Evolutionary conservation across 1,284 basidiomycete species (phyloP).

Genomic region (Fomes fomentarius): DNA sequence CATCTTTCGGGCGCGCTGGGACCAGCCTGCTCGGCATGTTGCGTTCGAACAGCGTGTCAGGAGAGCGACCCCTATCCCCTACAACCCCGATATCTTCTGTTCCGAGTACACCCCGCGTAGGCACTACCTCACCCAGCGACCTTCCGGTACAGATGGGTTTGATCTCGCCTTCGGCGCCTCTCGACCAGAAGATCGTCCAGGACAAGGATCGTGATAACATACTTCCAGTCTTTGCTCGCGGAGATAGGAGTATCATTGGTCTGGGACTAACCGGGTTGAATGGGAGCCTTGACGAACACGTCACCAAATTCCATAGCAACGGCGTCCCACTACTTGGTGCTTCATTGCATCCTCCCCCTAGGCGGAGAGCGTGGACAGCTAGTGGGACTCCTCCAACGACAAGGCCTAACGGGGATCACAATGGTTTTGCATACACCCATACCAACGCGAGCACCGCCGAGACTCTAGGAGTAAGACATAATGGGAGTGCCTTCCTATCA

Average conservation of each 20-base stretch:
- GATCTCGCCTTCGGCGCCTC: constrained; percentile 16
- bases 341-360: constrained; percentile 67
- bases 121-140: constrained; percentile 17
- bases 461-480: constrained; percentile 37
- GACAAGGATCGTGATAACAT: constrained; percentile 40
- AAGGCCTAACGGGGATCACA: constrained; percentile 20
- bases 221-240: constrained; percentile 21
- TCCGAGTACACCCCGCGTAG: constrained; percentile 24
- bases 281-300: constrained; percentile 12
- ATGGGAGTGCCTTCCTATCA: constrained; percentile 23
- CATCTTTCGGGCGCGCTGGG: constrained; percentile 58
- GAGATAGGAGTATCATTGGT: constrained; percentile 19
- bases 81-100: constrained; percentile 25
- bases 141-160: constrained; percentile 25
- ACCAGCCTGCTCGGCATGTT: constrained; percentile 57
- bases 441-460: constrained; percentile 39
- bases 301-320: constrained; percentile 13
- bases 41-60: constrained; percentile 39
- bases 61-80: constrained; percentile 29
- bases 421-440: constrained; percentile 33
- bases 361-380: constrained; percentile 52
- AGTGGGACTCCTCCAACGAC: constrained; percentile 26
- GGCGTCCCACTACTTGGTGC: constrained; percentile 23
- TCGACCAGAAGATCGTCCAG: constrained; percentile 56
- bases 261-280: constrained; percentile 14